phyloP scores from a whole-genome alignment of 768 basidiomycete genomes.

The Sarcomyxa edulis region DNA sequence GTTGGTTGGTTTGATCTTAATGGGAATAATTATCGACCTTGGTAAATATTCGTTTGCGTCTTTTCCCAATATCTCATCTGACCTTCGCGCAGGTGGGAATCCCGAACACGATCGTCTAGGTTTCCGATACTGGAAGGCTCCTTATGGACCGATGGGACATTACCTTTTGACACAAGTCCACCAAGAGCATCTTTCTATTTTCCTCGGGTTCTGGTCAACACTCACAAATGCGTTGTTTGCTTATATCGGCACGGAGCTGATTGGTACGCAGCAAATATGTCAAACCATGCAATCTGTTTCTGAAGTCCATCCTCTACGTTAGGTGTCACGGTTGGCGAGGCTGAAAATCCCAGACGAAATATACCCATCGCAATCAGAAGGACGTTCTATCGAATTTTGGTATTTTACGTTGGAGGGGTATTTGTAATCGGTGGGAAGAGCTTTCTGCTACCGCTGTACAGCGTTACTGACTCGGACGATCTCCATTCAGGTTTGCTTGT shows the following conservation, averaged over 20 bases:
- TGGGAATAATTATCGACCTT: slow-evolving; percentile 62
- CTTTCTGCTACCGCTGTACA: too few species aligned
- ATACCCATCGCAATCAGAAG: slow-evolving; percentile 67
- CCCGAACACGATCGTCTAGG: slow-evolving; percentile 42
- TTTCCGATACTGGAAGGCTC: slow-evolving; percentile 43
- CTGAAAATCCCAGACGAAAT: slow-evolving; percentile 67
- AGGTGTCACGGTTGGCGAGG: slow-evolving; percentile 46
- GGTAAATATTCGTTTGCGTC: too few species aligned
- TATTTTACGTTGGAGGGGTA: slow-evolving; percentile 66
- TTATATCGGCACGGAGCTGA: slow-evolving; percentile 70
- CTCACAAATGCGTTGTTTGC: slow-evolving; percentile 71
- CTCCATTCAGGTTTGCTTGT: slow-evolving; percentile 43
- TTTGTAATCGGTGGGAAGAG: slow-evolving; percentile 52
- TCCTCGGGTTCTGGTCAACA: slow-evolving; percentile 70
- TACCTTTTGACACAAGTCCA: slow-evolving; percentile 46
- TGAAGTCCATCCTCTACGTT: background rate
- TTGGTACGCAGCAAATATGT: slow-evolving; percentile 68
- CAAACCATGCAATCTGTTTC: slow-evolving; percentile 8
- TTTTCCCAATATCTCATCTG: slow-evolving; percentile 26
- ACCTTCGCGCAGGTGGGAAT: slow-evolving; percentile 48
- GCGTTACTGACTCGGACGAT: background rate
- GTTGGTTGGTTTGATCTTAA: slow-evolving; percentile 46
- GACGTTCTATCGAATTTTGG: slow-evolving; percentile 53
- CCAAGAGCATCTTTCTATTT: slow-evolving; percentile 42
- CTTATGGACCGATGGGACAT: slow-evolving; percentile 52